Conservation (phyloP, 331 rosid species). For the Cydonia oblonga region DNA sequence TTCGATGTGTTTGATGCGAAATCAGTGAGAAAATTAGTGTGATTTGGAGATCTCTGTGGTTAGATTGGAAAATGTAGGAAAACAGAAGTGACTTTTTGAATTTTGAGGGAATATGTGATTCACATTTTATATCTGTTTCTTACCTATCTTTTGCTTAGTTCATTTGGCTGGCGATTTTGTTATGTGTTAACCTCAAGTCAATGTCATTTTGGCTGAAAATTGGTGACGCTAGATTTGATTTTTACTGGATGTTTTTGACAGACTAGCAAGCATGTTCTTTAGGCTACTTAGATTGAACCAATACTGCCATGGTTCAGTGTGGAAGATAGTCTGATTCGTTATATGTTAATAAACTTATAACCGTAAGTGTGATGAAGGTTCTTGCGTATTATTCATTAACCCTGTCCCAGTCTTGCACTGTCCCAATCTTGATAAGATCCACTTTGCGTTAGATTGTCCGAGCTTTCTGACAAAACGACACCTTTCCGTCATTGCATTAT, state of each 20-base stretch:
- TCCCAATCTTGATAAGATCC: background rate
- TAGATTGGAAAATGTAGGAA: constrained; percentile 9
- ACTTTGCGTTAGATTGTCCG: background rate
- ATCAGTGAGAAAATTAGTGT: background rate
- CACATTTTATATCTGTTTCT: background rate
- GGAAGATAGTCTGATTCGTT: background rate
- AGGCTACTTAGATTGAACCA: background rate
- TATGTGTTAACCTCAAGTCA: background rate
- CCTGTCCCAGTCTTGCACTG: no score
- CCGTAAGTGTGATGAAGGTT: no score
- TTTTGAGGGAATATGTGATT: background rate
- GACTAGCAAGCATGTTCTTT: background rate
- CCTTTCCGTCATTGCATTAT: background rate
- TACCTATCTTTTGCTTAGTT: background rate
- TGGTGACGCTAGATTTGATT: background rate
- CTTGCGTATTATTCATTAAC: no score
- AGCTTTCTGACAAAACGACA: background rate
- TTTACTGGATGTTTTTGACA: background rate
- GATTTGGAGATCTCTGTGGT: constrained; percentile 12
- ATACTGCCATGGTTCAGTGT: background rate
- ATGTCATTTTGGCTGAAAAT: background rate
- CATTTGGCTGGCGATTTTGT: background rate
- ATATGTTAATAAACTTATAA: background rate
- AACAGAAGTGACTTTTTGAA: background rate
- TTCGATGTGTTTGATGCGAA: constrained; percentile 1